Base-by-base conservation (phyloP, 139 green algal species). In the Dunaliella primolecta region DNA sequence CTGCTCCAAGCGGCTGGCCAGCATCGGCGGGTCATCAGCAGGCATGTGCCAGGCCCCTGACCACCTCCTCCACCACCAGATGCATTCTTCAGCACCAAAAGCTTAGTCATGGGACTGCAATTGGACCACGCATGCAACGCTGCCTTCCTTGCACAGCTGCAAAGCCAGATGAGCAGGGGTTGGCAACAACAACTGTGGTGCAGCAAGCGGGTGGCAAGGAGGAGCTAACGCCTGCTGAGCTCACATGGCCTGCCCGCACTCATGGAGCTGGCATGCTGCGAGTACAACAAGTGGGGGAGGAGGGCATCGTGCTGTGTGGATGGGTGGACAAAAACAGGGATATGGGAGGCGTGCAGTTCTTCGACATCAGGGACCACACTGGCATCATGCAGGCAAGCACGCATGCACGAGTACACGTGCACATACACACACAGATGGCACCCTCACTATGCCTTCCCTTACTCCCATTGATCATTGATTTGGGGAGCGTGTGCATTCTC, bases 271-370 rank as follows among this genome's bases (percentile, higher is more conserved):
- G 96, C 36, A 81, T 70, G 3, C 46, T 98, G 0, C 77, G 80
- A 0, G 1, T 11, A 0, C 90, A 90, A 57, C 83, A 81, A 0
- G 80, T 94, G 25, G 91, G 87, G 7, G 94, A 91, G 32, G 2
- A 89, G 33, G 34, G 46, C 0, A 81, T 99, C 0, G 94, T 88
- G 0, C 81, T 99, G 7, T 99, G 96, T 86, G 97, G 97, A 29
- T 99, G 97, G 97, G 95, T 99, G 56, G 95, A 99, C 89, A 85
- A 93, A 29, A 94, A 95, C 80, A 85, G 97, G n/a, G 94, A 98
- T 88, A 90, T 98, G 32, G 97, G 97, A 25, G 96, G 96, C 35
- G 85, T 99, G 25, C 84, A 95, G 2, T 99, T 99, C 87, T 85
- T 98, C 11, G 97, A 98, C 84, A 87, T 99, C 0, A 85, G 97